These are phyloP conservation scores for Nemania sp. DNA, from an alignment of 2,329 filamentous ascomycete genomes.

Conservation along the genomic window DNA sequence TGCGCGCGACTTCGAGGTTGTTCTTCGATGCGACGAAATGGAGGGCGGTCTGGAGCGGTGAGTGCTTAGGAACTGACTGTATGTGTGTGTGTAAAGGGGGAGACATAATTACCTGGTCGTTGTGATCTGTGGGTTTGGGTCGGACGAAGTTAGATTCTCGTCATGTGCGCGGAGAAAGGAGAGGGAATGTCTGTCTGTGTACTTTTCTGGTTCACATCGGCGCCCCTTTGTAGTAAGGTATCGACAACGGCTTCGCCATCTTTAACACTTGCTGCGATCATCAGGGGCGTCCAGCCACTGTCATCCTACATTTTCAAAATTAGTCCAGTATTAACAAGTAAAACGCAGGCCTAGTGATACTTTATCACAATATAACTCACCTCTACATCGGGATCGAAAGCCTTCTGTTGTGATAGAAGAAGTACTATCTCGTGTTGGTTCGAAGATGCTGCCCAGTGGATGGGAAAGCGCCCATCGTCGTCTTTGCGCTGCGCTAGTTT, in stretches of 20 bases:
- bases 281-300: slow-evolving; percentile 80
- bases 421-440: slow-evolving; percentile 77
- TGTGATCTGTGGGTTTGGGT: slow-evolving; percentile 67
- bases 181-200: no score
- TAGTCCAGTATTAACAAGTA: slow-evolving; percentile 7
- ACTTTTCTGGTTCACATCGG: slow-evolving; percentile 75
- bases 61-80: no score
- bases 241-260: slow-evolving; percentile 71
- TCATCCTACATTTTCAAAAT: slow-evolving; percentile 58
- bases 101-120: slow-evolving; percentile 64
- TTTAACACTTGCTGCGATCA: slow-evolving; percentile 77
- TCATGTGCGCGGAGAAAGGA: no score
- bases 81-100: no score
- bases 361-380: slow-evolving; percentile 46
- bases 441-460: slow-evolving; percentile 92
- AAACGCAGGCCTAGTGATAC: neutral
- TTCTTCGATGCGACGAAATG: slow-evolving; percentile 92
- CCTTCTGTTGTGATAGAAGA: slow-evolving; percentile 68
- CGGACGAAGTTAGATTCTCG: no score
- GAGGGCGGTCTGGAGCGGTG: slow-evolving; percentile 83
- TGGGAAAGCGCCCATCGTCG: slow-evolving; percentile 83
- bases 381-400: slow-evolving; percentile 83
- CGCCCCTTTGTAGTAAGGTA: slow-evolving; percentile 68
- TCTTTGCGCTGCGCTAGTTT: slow-evolving; percentile 75
- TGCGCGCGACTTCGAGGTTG: slow-evolving; percentile 78